phyloP scores from a whole-genome alignment of 1,284 basidiomycete species.

The Rhizoctonia solani region DNA sequence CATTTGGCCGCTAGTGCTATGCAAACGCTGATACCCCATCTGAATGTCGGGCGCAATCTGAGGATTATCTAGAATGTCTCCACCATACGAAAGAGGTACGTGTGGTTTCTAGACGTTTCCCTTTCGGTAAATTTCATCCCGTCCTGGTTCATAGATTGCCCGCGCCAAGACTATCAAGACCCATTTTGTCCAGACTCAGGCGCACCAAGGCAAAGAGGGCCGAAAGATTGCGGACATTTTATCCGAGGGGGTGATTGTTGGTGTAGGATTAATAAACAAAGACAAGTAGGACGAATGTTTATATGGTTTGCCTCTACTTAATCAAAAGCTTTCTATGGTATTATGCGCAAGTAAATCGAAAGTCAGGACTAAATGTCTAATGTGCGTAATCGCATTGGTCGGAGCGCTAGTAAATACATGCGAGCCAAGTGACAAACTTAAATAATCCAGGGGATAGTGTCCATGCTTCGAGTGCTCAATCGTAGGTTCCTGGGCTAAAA shows the following conservation, averaged over 20 bases:
- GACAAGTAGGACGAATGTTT: constrained; percentile 44
- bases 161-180: constrained; percentile 73
- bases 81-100: constrained; percentile 89
- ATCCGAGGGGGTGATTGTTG: constrained; percentile 73
- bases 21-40: constrained; percentile 75
- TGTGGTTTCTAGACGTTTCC: constrained; percentile 35
- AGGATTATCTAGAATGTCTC: constrained; percentile 93
- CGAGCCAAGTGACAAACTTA: neutral
- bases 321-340: neutral
- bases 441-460: neutral
- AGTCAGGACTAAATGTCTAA: neutral
- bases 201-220: constrained; percentile 67
- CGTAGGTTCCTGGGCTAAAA: neutral
- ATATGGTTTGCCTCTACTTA: neutral
- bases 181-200: constrained; percentile 71
- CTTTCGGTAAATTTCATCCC: constrained; percentile 24
- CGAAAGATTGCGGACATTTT: constrained; percentile 73
- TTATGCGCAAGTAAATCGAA: neutral
- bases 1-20: constrained; percentile 72
- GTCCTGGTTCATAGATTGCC: constrained; percentile 56
- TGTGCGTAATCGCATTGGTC: neutral
- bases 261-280: constrained; percentile 71
- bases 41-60: constrained; percentile 73
- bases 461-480: neutral
- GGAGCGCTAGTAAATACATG: neutral